phyloP scores from a whole-genome alignment of 768 basidiomycete species.

The Boletus sensibilis region DNA sequence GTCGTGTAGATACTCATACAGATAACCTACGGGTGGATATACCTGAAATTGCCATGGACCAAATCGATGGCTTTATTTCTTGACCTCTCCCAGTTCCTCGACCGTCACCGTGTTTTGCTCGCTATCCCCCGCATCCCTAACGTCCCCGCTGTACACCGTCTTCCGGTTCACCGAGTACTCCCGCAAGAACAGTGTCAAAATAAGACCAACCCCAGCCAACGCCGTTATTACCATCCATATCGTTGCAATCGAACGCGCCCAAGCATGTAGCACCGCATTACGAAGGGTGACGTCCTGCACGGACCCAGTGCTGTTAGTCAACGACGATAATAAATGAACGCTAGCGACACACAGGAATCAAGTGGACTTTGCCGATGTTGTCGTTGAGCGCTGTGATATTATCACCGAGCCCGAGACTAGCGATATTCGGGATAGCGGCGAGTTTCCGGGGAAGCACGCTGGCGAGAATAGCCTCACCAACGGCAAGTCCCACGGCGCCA shows the following conservation, averaged over 20 bases:
- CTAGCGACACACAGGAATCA: constrained; percentile 10
- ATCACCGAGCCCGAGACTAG: constrained; percentile 30
- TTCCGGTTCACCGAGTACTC: constrained; percentile 58
- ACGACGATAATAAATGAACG: neutral
- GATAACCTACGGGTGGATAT: neutral
- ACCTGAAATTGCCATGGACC: neutral
- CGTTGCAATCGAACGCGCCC: constrained; percentile 55
- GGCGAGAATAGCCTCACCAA: constrained; percentile 69
- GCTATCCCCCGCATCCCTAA: constrained; percentile 20
- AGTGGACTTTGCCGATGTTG: constrained; percentile 42
- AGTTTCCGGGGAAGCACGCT: constrained; percentile 45
- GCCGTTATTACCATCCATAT: constrained; percentile 70
- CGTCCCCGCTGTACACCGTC: constrained; percentile 39
- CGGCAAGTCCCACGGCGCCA: constrained; percentile 68
- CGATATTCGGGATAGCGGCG: constrained; percentile 31
- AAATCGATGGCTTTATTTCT: neutral
- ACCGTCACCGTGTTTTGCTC: neutral
- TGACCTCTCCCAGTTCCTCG: neutral
- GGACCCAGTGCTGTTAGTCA: neutral
- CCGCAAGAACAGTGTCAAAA: constrained; percentile 53
- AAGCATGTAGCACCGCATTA: constrained; percentile 55
- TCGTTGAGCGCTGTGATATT: constrained; percentile 43
- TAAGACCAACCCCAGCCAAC: constrained; percentile 50
- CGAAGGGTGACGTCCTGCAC: constrained; percentile 50
- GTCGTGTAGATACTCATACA: no score